Conservation (phyloP, 2,329 filamentous ascomycete genomes). For the Aspergillus oerlinghausenensis region DNA sequence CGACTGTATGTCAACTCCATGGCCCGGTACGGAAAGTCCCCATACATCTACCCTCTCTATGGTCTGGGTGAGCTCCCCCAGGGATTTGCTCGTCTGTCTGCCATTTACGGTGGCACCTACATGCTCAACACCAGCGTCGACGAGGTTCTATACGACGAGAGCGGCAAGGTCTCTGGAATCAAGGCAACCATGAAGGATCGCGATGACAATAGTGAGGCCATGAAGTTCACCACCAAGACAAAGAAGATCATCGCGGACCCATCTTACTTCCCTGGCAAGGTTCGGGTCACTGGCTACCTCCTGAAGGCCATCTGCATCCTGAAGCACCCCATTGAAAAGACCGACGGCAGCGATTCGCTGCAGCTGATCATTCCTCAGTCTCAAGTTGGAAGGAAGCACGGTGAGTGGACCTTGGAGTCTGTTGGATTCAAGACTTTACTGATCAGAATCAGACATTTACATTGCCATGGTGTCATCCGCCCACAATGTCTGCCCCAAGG, state of each 20-base stretch:
- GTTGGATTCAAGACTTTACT: slow-evolving; percentile 8
- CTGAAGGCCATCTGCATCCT: slow-evolving; percentile 96
- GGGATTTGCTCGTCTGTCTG: slow-evolving; percentile 92
- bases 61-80: slow-evolving; percentile 95
- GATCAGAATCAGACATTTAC: slow-evolving; percentile 70
- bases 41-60: slow-evolving; percentile 99
- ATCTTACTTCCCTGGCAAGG: slow-evolving; percentile 91
- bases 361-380: slow-evolving; percentile 98
- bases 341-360: slow-evolving; percentile 79
- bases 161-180: slow-evolving; percentile 84
- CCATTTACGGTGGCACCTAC: slow-evolving; percentile 98
- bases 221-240: slow-evolving; percentile 94
- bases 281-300: slow-evolving; percentile 80
- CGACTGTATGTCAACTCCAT: slow-evolving; percentile 96
- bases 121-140: slow-evolving; percentile 97
- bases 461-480: slow-evolving; percentile 91
- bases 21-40: slow-evolving; percentile 94
- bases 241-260: slow-evolving; percentile 96
- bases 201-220: slow-evolving; percentile 65
- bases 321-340: slow-evolving; percentile 89
- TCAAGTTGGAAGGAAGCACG: slow-evolving; percentile 93
- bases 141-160: slow-evolving; percentile 75
- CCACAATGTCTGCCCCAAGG: slow-evolving; percentile 98
- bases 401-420: slow-evolving; percentile 46
- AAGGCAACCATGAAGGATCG: slow-evolving; percentile 93